These are phyloP conservation scores for Phialocephala sp. DNA, from an alignment of 2,329 filamentous ascomycete species.

Conservation along the genomic window DNA sequence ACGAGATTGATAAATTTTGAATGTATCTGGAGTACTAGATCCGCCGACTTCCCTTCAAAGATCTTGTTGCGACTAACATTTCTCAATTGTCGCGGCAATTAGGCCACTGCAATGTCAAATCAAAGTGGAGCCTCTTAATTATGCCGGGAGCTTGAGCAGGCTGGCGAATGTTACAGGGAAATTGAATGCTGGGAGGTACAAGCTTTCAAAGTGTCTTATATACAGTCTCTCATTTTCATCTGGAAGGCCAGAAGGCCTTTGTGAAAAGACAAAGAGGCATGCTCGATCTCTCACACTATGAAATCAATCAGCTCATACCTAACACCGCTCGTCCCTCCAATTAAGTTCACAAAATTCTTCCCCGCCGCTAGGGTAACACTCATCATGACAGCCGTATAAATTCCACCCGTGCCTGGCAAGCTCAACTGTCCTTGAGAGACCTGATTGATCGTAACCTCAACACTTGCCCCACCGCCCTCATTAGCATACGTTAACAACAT, in stretches of 20 bases:
- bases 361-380: slow-evolving; percentile 16
- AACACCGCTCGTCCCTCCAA: slow-evolving; percentile 17
- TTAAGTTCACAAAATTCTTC: slow-evolving; percentile 23
- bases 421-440: slow-evolving; percentile 12
- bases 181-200: too few relatives aligned
- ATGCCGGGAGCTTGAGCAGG: too few relatives aligned
- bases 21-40: too few relatives aligned
- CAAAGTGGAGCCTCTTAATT: too few relatives aligned
- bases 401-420: slow-evolving; percentile 16
- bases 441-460: slow-evolving; percentile 21
- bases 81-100: too few relatives aligned
- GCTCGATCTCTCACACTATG: background rate
- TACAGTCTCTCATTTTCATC: background rate
- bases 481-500: slow-evolving; percentile 21
- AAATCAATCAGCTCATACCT: slow-evolving; percentile 13
- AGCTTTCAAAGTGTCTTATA: background rate
- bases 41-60: too few relatives aligned
- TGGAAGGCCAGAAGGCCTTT: background rate
- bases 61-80: too few relatives aligned
- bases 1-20: too few relatives aligned
- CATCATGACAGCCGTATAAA: slow-evolving; percentile 6
- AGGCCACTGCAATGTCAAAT: too few relatives aligned
- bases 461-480: background rate
- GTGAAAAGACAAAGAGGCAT: background rate
- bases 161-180: too few relatives aligned